Evolutionary conservation across 306 rosid genomes (phyloP).

Genomic region (Vigna radiata): DNA sequence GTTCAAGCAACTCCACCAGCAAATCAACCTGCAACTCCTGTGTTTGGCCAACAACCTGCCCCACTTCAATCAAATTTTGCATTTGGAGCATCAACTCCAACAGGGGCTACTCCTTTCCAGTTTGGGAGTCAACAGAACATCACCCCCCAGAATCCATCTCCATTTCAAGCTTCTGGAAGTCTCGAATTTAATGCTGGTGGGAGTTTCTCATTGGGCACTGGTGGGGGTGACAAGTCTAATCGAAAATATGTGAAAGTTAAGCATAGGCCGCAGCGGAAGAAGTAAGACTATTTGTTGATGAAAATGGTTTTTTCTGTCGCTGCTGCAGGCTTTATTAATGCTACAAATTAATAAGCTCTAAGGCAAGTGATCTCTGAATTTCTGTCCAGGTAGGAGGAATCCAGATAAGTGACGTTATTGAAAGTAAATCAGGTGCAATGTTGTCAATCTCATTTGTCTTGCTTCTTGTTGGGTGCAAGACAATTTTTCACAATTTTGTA

Average conservation of each 20-base stretch:
- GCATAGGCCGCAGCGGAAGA: conserved; percentile 67
- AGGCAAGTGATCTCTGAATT: conserved; percentile 40
- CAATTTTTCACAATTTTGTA: conserved; percentile 71
- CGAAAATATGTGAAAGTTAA: conserved; percentile 60
- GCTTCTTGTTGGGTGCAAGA: conserved; percentile 48
- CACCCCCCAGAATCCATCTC: conserved; percentile 67
- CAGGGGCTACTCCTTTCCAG: conserved; percentile 60
- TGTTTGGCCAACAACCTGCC: conserved; percentile 62
- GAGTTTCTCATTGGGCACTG: conserved; percentile 87
- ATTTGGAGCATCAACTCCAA: conserved; percentile 63
- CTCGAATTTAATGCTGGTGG: conserved; percentile 64
- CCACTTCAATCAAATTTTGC: conserved; percentile 54
- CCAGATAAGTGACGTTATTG: conserved; percentile 40
- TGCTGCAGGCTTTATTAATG: conserved; percentile 25
- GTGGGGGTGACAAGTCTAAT: conserved; percentile 72
- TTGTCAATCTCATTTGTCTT: conserved; percentile 39
- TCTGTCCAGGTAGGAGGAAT: conserved; percentile 42
- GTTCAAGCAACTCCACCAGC: conserved; percentile 59
- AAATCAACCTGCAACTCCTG: conserved; percentile 47
- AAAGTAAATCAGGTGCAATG: conserved; percentile 38
- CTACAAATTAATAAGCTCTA: conserved; percentile 42
- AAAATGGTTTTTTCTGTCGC: conserved; percentile 22
- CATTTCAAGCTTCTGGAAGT: conserved; percentile 82
- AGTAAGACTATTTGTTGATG: conserved; percentile 49
- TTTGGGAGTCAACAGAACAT: conserved; percentile 66